Conservation (phyloP, 2,329 filamentous ascomycete species). For the Tolypocladium endophyticum region DNA sequence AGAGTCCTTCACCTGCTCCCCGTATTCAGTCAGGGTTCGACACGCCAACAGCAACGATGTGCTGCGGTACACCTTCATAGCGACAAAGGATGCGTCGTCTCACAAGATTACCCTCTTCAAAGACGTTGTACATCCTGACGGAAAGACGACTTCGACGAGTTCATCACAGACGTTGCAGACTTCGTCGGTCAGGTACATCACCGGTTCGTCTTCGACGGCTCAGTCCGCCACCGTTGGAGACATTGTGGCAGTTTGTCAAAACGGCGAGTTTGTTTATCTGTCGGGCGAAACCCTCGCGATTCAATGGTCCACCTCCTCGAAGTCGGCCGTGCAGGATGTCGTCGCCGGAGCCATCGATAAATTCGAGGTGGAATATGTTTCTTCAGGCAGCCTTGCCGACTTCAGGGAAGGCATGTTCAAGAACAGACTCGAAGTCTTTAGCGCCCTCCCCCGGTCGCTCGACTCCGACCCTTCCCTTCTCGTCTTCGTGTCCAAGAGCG, state of each 20-base stretch:
- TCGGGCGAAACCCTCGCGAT: constrained; percentile 38
- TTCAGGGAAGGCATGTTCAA: constrained; percentile 45
- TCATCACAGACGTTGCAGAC: constrained; percentile 30
- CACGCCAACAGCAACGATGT: constrained; percentile 35
- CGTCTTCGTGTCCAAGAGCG: constrained; percentile 35
- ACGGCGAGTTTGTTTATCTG: constrained; percentile 51
- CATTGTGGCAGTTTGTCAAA: constrained; percentile 46
- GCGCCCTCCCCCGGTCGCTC: constrained; percentile 37
- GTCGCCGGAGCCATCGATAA: constrained; percentile 19
- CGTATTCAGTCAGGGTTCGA: constrained; percentile 46
- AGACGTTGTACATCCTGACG: constrained; percentile 40
- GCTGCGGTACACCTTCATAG: constrained; percentile 50
- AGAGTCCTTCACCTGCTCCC: constrained; percentile 51
- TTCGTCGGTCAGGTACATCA: constrained; percentile 24
- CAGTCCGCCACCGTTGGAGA: constrained; percentile 17
- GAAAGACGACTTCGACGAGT: constrained; percentile 41
- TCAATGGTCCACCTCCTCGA: constrained; percentile 24
- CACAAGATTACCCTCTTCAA: constrained; percentile 49
- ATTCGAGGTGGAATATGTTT: constrained; percentile 39
- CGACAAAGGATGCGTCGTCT: constrained; percentile 36
- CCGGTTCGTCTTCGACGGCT: constrained; percentile 16
- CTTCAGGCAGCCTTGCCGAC: constrained; percentile 34
- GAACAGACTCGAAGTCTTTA: constrained; percentile 40
- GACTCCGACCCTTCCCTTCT: constrained; percentile 40
- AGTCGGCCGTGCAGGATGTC: constrained; percentile 22